These are phyloP conservation scores for Prunus persica DNA, from an alignment of 306 rosid species.

Conservation along the genomic window Prunus_persica_NCBIv2 NC_034012.1:82501-83000, in stretches of 20 bases:
- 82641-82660: not conserved
- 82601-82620: not conserved
- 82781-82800: not conserved
- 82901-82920: not conserved
- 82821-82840: not conserved
- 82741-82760: not conserved
- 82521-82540: not conserved
- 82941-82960: not conserved
- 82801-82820: not conserved
- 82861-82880: not conserved
- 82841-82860: not conserved
- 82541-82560: not conserved
- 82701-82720: not conserved
- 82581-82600: not conserved
- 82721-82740: not conserved
- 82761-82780: not conserved
- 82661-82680: not conserved
- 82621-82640: not conserved
- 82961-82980: not conserved
- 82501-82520: constrained; percentile 1
- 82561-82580: no score
- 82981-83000: not conserved
- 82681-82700: constrained; percentile 1
- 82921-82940: not conserved
- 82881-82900: not conserved